Conservation (phyloP, 768 basidiomycete species). For the Guyanaporus albipodus region DNA sequence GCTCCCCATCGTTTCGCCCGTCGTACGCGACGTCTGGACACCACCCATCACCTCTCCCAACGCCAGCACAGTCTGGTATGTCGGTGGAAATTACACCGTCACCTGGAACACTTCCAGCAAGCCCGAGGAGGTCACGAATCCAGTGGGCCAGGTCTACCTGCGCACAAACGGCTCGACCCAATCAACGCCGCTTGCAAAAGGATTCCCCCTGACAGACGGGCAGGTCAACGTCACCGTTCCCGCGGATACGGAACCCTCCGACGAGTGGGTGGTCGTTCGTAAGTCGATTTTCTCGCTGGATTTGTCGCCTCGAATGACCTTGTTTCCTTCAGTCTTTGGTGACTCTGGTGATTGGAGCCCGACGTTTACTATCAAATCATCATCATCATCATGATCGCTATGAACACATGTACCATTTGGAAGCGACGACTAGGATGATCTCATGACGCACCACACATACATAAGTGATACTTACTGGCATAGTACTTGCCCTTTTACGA, state of each 20-base stretch:
- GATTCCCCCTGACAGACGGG: constrained; percentile 37
- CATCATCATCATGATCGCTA: constrained; percentile 23
- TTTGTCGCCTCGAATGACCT: background rate
- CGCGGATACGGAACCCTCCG: constrained; percentile 30
- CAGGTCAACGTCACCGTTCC: constrained; percentile 40
- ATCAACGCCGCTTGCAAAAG: constrained; percentile 34
- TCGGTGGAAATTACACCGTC: constrained; percentile 38
- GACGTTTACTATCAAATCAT: constrained; percentile 39
- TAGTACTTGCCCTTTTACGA: no score
- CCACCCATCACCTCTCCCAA: constrained; percentile 41
- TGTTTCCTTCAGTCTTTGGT: constrained; percentile 40
- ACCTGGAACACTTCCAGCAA: constrained; percentile 43
- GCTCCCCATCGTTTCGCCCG: constrained; percentile 23
- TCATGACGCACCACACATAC: constrained; percentile 11
- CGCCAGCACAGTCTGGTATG: constrained; percentile 37
- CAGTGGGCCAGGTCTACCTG: constrained; percentile 39
- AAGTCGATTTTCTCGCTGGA: constrained; percentile 18
- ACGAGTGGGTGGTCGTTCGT: constrained; percentile 44
- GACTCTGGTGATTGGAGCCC: constrained; percentile 51
- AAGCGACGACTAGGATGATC: constrained; percentile 11
- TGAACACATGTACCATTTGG: background rate
- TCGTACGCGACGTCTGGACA: constrained; percentile 46
- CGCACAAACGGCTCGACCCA: constrained; percentile 33
- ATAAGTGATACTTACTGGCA: constrained; percentile 2
- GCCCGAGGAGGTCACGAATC: constrained; percentile 48